These are phyloP conservation scores for Sporothrix brunneoviolacea DNA, from an alignment of 2,329 filamentous ascomycete genomes.

Conservation along the genomic window DNA sequence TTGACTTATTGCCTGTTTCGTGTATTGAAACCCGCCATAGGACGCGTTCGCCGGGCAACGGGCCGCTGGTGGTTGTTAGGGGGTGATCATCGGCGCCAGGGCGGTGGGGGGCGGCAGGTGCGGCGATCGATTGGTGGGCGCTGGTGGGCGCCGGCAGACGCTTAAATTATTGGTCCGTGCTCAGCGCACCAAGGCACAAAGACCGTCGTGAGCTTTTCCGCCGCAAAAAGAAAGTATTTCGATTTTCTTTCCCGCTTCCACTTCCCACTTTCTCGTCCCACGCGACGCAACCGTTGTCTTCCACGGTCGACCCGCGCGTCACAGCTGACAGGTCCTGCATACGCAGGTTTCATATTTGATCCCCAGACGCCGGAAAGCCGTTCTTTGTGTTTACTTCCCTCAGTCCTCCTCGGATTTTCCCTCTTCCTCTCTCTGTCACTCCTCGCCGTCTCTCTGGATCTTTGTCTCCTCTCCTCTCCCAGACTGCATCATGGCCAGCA, in stretches of 20 bases:
- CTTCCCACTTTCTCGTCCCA: not conserved
- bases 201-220: too few relatives aligned
- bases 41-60: slow-evolving; percentile 18
- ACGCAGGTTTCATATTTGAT: too few relatives aligned
- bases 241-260: not conserved
- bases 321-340: not conserved
- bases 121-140: not conserved
- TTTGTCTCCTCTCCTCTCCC: not conserved
- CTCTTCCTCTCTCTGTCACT: not conserved
- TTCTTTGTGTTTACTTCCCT: not conserved
- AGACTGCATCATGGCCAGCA: slow-evolving; percentile 33
- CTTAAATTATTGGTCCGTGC: slow-evolving; percentile 6
- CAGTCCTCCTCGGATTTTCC: not conserved
- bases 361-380: too few relatives aligned
- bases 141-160: too few relatives aligned
- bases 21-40: slow-evolving; percentile 2
- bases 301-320: not conserved
- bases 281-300: not conserved
- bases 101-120: too few relatives aligned
- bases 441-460: not conserved
- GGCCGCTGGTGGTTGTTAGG: slow-evolving; percentile 2
- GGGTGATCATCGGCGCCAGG: slow-evolving; percentile 13
- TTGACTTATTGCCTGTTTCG: slow-evolving; percentile 19
- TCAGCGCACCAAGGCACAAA: not conserved
- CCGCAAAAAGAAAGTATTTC: too few relatives aligned